phyloP scores from a whole-genome alignment of 2,329 filamentous ascomycete species.

The Ceratocystis eucalypticola region DNA sequence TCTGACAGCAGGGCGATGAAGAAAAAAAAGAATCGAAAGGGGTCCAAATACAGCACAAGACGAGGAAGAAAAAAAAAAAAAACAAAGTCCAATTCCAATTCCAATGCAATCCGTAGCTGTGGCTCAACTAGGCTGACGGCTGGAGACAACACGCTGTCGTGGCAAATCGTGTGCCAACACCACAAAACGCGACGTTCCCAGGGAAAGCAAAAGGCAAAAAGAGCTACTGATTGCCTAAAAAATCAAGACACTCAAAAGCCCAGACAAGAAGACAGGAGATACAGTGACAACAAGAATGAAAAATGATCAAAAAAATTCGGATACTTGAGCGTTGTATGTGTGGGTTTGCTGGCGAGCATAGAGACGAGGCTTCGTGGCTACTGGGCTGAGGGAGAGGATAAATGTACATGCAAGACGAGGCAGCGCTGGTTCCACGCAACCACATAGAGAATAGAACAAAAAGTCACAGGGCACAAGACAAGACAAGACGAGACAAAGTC shows the following conservation, averaged over 20 bases:
- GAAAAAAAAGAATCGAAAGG: not conserved
- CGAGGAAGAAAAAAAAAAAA: not conserved
- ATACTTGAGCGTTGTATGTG: not conserved
- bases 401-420: not conserved
- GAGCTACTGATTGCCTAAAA: not conserved
- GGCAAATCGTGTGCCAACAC: not conserved
- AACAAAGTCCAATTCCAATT: not conserved
- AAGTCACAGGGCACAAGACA: not conserved
- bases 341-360: not conserved
- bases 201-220: slow-evolving; percentile 3
- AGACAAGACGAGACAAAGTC: not conserved
- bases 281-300: slow-evolving; percentile 1
- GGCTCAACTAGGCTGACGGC: not conserved
- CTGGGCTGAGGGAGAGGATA: not conserved
- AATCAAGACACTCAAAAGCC: not conserved
- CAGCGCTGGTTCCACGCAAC: too few relatives aligned
- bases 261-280: not conserved
- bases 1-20: not conserved
- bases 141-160: not conserved
- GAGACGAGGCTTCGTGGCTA: not conserved
- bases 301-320: not conserved
- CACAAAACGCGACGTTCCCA: not conserved
- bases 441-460: too few relatives aligned
- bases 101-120: not conserved
- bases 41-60: too few relatives aligned